Evolutionary conservation across 148 eudicot species (phyloP).

Genomic region (Heliamphora exappendiculata): DNA sequence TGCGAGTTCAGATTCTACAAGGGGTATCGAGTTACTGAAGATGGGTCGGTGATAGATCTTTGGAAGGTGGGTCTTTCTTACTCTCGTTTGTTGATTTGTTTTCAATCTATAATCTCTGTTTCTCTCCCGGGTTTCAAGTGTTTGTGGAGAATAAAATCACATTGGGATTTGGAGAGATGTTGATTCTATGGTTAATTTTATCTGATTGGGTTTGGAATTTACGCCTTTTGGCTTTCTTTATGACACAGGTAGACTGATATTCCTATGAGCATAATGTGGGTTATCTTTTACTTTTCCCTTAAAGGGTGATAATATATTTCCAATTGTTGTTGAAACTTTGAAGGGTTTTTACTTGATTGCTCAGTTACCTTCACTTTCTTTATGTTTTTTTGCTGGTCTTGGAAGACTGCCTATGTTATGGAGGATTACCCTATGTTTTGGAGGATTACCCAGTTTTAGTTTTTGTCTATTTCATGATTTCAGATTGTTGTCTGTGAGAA

Average conservation of each 20-base stretch:
- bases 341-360: background rate
- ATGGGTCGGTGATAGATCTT: slow-evolving; percentile 11
- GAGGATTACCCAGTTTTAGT: background rate
- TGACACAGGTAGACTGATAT: background rate
- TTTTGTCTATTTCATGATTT: background rate
- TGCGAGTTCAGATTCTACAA: background rate
- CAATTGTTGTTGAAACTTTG: background rate
- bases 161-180: background rate
- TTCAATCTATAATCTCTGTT: background rate
- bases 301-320: background rate
- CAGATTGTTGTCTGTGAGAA: background rate
- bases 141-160: background rate
- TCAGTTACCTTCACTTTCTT: background rate
- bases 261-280: background rate
- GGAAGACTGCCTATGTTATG: background rate
- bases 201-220: background rate
- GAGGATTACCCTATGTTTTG: background rate
- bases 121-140: background rate
- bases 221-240: background rate
- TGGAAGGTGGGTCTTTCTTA: background rate
- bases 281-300: background rate
- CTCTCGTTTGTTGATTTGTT: background rate
- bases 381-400: background rate
- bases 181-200: background rate
- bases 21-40: background rate